Conservation (phyloP, 805 yeast genomes). For the Schizosaccharomyces lindneri region DNA sequence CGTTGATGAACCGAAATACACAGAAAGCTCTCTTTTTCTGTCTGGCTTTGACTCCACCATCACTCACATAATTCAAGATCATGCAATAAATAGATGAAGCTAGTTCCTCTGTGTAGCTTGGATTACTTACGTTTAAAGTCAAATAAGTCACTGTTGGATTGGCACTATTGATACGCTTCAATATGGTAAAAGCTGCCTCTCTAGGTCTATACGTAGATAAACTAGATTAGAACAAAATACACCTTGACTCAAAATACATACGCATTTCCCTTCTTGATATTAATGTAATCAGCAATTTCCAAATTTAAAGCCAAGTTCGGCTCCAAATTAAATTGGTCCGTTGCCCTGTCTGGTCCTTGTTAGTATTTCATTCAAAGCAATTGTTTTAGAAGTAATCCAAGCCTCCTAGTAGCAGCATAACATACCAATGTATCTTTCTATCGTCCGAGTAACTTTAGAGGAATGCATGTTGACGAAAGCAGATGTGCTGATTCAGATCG, state of each 20-base stretch:
- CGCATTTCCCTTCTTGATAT: slow-evolving; percentile 70
- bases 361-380: not conserved
- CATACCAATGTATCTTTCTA: not conserved
- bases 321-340: slow-evolving; percentile 55
- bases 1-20: no score
- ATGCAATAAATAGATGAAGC: no score
- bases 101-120: not conserved
- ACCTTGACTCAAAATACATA: slow-evolving; percentile 3
- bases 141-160: slow-evolving; percentile 66
- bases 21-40: no score
- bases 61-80: no score
- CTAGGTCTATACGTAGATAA: slow-evolving; percentile 25
- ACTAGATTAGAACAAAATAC: not conserved
- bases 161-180: slow-evolving; percentile 52
- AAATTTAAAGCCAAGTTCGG: slow-evolving; percentile 74
- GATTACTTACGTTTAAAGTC: slow-evolving; percentile 24
- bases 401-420: no score
- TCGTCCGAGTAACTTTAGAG: not conserved
- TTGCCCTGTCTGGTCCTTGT: slow-evolving; percentile 37
- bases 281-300: slow-evolving; percentile 81
- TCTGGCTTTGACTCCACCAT: no score
- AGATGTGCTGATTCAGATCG: no score
- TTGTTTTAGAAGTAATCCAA: no score
- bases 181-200: slow-evolving; percentile 76
- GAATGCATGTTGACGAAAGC: no score